These are phyloP conservation scores for Neurospora sp. DNA, from an alignment of 495 filamentous ascomycete genomes.

Conservation along the genomic window DNA sequence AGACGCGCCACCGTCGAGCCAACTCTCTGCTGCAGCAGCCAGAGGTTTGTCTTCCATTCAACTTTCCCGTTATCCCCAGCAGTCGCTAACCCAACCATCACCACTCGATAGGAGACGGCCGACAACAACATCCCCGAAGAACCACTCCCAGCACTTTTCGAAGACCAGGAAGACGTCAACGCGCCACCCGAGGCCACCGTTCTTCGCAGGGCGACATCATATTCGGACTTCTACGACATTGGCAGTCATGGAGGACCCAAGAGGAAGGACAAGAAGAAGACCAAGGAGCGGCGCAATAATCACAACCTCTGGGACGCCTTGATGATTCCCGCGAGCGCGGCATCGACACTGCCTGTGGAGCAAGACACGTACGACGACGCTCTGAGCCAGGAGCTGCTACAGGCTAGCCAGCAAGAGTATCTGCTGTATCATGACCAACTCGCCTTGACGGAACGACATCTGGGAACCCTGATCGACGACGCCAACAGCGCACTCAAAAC, in stretches of 20 bases:
- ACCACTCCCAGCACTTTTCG: conserved; percentile 36
- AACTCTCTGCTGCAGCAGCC: conserved; percentile 59
- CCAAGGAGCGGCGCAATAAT: conserved; percentile 28
- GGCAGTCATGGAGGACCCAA: conserved; percentile 35
- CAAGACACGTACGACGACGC: conserved; percentile 49
- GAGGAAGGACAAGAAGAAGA: conserved; percentile 34
- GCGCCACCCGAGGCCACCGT: conserved; percentile 54
- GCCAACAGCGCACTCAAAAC: conserved; percentile 63
- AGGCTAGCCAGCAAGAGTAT: conserved; percentile 78
- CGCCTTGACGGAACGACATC: conserved; percentile 63
- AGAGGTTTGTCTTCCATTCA: conserved; percentile 38
- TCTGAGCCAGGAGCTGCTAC: conserved; percentile 56
- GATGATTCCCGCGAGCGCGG: conserved; percentile 38
- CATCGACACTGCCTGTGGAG: conserved; percentile 46
- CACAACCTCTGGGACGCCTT: conserved; percentile 26
- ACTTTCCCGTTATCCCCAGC: background rate
- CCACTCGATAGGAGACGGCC: conserved; percentile 22
- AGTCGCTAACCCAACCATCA: conserved; percentile 11
- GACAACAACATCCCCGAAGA: conserved; percentile 26
- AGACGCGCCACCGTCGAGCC: conserved; percentile 42
- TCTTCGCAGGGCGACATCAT: conserved; percentile 59
- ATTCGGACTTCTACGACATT: conserved; percentile 60
- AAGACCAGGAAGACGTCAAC: conserved; percentile 38
- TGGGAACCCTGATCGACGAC: conserved; percentile 68
- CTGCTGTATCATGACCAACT: conserved; percentile 75